Base-by-base conservation (phyloP, 345 rosid genomes). In the Iberis pinnata region DNA sequence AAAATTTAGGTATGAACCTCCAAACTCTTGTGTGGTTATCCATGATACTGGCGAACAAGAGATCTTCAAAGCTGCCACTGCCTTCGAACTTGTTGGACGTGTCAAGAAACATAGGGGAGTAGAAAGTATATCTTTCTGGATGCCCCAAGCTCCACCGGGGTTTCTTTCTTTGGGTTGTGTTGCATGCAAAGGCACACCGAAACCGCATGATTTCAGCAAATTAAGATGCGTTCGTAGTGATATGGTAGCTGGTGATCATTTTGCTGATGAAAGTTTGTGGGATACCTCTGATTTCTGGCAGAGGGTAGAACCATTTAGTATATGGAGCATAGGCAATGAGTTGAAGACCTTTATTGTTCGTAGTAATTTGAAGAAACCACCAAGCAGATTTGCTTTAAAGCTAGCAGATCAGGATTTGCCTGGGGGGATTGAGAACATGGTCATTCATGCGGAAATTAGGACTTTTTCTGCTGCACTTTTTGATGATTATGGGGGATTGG, bases 401-500 rank as follows among this genome's bases (percentile, higher is more conserved):
- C 75, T 88, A 72, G 95, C 88, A 38, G 93, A 83, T 72, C 78
- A 58, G 24, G 73, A 60, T 71, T 33, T 64, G 24, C 84, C 73
- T 27, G 76, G 75, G 59, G 77, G 86, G 61, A 75, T 79, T 53
- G 98, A 81, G 70, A 81, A 76, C 77, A 79, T 70, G 43, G 80
- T 81, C 56, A 70, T 92, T 61, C 78, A 80, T 60, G 98, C 78
- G 6, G 80, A 83, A 61, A 73, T 92, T 27, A 59, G 78, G 68
- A 84, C 95, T 6, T 83, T 92, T 49, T 92, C 98, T 57, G 86
- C 78, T 15, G 86, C 96, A 12, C 80, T 92, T 66, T 88, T 85
- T 76, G 98, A 92, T 68, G 98, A 92, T 69, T 92, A 80, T 56
- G 86, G 95, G 69, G 98, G 98, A 59, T 72, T 92, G 98, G 98